Evolutionary conservation across 1,284 basidiomycete species (phyloP), one percentile per base, ranked within the genome.

Genomic region (Boletus smithii): DNA sequence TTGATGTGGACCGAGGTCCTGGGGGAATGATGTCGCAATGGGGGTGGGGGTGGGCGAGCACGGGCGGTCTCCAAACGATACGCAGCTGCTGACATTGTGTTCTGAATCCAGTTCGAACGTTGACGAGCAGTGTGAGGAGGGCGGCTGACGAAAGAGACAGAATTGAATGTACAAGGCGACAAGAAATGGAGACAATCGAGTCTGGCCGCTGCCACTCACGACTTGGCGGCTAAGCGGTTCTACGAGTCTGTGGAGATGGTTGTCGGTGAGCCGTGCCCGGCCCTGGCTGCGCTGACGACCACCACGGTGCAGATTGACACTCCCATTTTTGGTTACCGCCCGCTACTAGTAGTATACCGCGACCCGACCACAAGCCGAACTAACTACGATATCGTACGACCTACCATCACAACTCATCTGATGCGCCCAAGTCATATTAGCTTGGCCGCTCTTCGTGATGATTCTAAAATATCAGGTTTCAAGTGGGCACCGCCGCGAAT

Each of bases 31-130:
- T 81, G 74, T 51, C 78, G 74, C 46, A 87, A 68, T 27, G 85
- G 81, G 14, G 81, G 70, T 6, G 83, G 84, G 4, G 80, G 79
- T 13, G 77, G 81, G 42, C 82, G 76, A 35, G 81, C 70, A 38
- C 82, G 80, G 34, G 82, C 73, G 0, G 79, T 70, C 63, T 87
- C 79, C 35, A 87, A 69, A 55, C 76, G 76, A 70, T 85, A 86
- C 22, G 78, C 77, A 38, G 77, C 67, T 50, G 71, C 69, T 46
- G 80, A 79, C 80, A 83, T 83, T 56, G 56, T 63, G 56, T 56
- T 58, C 17, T 37, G 66, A 63, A 63, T 50, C 66, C 62, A 68
- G 66, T 62, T 63, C 66, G 66, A 68, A 60, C 50, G 31, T 38
- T 31, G 51, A 44, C 31, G 24, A 37, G 45, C 55, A 44, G 51